These are phyloP conservation scores for Geotrichum klebahnii DNA, from an alignment of 1,139 yeast genomes.

Conservation along the genomic window DNA sequence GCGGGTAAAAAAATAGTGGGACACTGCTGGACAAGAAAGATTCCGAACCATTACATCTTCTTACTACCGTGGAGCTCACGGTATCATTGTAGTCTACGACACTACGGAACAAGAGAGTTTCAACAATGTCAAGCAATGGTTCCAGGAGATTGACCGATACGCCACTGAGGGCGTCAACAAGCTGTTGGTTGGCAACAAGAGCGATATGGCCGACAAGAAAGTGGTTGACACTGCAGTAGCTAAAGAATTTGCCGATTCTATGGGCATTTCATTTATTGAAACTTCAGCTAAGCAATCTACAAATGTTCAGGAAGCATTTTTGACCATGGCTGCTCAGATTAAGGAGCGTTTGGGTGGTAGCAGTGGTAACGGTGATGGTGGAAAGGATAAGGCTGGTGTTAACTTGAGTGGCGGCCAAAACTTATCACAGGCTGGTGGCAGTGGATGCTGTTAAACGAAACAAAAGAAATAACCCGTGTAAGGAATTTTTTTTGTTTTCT, in stretches of 20 bases:
- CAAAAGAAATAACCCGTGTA: no score
- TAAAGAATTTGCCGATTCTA: slow-evolving; percentile 94
- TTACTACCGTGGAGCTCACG: slow-evolving; percentile 97
- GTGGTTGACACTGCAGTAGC: slow-evolving; percentile 96
- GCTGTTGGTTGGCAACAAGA: slow-evolving; percentile 92
- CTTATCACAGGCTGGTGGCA: slow-evolving; percentile 60
- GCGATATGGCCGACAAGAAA: slow-evolving; percentile 89
- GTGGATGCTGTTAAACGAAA: slow-evolving; percentile 84
- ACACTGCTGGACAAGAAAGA: slow-evolving; percentile 98
- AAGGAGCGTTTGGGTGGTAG: slow-evolving; percentile 89
- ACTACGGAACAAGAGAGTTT: slow-evolving; percentile 97
- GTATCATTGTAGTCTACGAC: slow-evolving; percentile 94
- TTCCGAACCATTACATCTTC: slow-evolving; percentile 97
- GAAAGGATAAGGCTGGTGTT: slow-evolving; percentile 64
- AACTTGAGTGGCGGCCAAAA: slow-evolving; percentile 89
- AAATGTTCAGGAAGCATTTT: slow-evolving; percentile 97
- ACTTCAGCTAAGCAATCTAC: slow-evolving; percentile 94
- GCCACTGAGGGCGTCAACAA: slow-evolving; percentile 98
- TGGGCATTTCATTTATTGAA: slow-evolving; percentile 93
- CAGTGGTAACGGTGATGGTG: slow-evolving; percentile 47
- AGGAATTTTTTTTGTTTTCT: no score
- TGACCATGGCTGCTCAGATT: slow-evolving; percentile 98
- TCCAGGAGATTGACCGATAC: slow-evolving; percentile 96
- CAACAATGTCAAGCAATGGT: slow-evolving; percentile 97
- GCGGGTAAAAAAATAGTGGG: slow-evolving; percentile 78